Evolutionary conservation across 306 rosid species (phyloP), one percentile per base, ranked within the genome.

Genomic region (Corylus avellana): DNA sequence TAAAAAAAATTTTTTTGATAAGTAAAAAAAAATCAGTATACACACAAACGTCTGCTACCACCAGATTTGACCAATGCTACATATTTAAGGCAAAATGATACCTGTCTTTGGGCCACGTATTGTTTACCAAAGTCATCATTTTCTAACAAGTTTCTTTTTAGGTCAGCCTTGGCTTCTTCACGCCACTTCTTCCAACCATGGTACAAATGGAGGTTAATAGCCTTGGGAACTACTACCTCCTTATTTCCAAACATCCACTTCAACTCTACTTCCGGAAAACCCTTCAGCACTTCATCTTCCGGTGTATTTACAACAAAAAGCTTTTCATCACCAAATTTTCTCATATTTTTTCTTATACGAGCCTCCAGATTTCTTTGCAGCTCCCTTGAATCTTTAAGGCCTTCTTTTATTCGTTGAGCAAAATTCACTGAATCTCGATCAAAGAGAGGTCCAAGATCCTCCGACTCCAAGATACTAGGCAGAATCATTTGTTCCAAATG

Each of bases 171-270:
- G 44, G 91, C 89, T 85, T 93, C 92, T 82, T 89, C 91, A 12
- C 94, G 96, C 97, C 96, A 93, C 82, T 91, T 89, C 88, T 91
- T 93, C 97, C 97, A 93, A 81, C 97, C 91, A 87, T 91, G 96
- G 83, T 84, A 93, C 86, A 93, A 84, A 84, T 89, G 96, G 76
- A 91, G 88, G 76, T 92, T 79, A 78, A 83, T 73, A 87, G 97
- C 96, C 77, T 89, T 93, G 68, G 97, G 97, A 83, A 87, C 91
- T 51, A 87, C 84, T 27, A 93, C 94, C 88, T 91, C 96, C 86
- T 93, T 93, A 59, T 89, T 84, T 75, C 97, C 97, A 81, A 93
- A 93, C 89, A 89, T 89, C 97, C 96, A 93, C 89, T 91, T 93
- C 85, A 89, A 75, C 81, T 93, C 88, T 74, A 91, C 87, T 85